phyloP scores from a whole-genome alignment of 2,329 filamentous ascomycete genomes.

The Stagonosporopsis tanaceti region DNA sequence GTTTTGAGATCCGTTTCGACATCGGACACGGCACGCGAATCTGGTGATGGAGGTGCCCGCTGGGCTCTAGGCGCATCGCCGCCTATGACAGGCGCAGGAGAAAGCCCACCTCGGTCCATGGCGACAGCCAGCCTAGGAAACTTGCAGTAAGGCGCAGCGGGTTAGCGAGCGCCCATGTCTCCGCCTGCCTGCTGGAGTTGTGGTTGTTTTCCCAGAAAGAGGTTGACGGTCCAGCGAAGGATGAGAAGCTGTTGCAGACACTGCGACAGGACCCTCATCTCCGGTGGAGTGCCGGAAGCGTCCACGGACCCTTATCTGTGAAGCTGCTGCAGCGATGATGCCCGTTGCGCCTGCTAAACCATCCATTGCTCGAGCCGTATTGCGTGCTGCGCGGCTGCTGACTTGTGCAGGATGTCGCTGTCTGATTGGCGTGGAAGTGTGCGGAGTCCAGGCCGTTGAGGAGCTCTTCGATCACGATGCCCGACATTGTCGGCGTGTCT shows the following conservation, averaged over 20 bases:
- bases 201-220: constrained; percentile 13
- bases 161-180: constrained; percentile 17
- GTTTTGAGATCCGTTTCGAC: constrained; percentile 15
- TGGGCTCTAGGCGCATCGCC: constrained; percentile 7
- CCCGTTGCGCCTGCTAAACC: constrained; percentile 12
- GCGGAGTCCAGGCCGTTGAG: background rate
- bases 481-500: background rate
- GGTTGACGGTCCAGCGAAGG: constrained; percentile 16
- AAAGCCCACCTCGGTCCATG: constrained; percentile 10
- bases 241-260: background rate
- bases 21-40: constrained; percentile 14
- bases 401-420: constrained; percentile 3
- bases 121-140: constrained; percentile 11
- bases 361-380: constrained; percentile 10
- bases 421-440: constrained; percentile 12
- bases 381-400: constrained; percentile 13
- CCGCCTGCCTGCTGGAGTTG: constrained; percentile 10
- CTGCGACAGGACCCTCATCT: constrained; percentile 7
- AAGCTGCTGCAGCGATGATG: constrained; percentile 17
- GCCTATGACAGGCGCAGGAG: constrained; percentile 5
- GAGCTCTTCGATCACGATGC: constrained; percentile 1
- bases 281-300: constrained; percentile 16
- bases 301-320: constrained; percentile 6
- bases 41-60: constrained; percentile 14
- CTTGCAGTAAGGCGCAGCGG: constrained; percentile 11